Evolutionary conservation across 2,329 filamentous ascomycete genomes (phyloP), one percentile per base, ranked within the genome.

Genomic region (Mollisia scopiformis): DNA sequence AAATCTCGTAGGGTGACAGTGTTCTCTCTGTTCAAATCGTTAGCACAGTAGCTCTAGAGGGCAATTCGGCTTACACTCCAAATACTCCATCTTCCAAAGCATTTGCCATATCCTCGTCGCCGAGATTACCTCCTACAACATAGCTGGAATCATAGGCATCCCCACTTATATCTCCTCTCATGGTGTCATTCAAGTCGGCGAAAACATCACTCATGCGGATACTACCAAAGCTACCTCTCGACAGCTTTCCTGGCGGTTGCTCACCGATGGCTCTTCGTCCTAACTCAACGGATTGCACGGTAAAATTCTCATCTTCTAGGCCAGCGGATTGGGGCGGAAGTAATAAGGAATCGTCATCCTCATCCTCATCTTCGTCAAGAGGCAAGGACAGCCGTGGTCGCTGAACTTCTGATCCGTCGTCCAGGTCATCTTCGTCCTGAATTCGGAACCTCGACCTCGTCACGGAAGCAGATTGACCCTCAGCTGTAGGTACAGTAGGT

Each of bases 221-320:
- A 61, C 80, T 85, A 0, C 80, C 83, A 64, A 87, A 73, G 67
- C 78, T 80, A 27, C 72, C 73, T 56, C 77, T 74, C 11, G 82
- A 84, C 30, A 82, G 68, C 30, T 83, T 74, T 3, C 76, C 75
- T 3, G 73, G 70, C 0, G 78, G 77, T 50, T 78, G 74, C 60
- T 86, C 82, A 55, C 75, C 81, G 37, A 75, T 69, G 16, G 79
- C 81, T 52, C 86, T 76, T 28, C 86, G 78, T 7, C 85, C 82
- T 52, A 87, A 69, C 73, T 89, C 87, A 28, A 89, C 79, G 1
- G 86, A 87, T 61, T 82, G 80, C 41, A 81, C 72, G 0, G 86
- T 88, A 62, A 80, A 80, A 65, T 88, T 82, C 43, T 86, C 83
- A 27, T 87, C 83, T 57, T 88, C 84, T 25, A 88, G 69, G 0